phyloP scores from a whole-genome alignment of 768 basidiomycete species.

The Hericium rajendrae region DNA sequence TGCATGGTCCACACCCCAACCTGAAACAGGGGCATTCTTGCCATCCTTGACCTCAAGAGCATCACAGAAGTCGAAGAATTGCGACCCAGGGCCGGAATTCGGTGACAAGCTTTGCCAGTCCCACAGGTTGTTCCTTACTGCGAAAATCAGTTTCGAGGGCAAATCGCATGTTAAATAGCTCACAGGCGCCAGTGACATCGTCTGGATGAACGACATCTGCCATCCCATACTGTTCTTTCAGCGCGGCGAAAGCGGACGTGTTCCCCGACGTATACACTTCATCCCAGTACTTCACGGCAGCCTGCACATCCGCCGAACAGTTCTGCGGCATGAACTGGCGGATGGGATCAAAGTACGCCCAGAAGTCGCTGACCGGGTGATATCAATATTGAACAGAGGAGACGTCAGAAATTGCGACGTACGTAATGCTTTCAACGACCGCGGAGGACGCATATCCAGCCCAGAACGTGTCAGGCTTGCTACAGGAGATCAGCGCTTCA shows the following conservation, averaged over 20 bases:
- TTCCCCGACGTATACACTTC: conserved; percentile 39
- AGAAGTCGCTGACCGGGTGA: conserved; percentile 38
- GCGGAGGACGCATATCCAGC: conserved; percentile 62
- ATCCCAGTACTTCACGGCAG: conserved; percentile 54
- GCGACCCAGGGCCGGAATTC: conserved; percentile 31
- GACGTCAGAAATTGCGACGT: not conserved
- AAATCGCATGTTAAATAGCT: conserved; percentile 9
- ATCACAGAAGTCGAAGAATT: conserved; percentile 57
- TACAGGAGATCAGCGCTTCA: conserved; percentile 15
- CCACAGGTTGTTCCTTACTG: conserved; percentile 41
- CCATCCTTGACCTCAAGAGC: conserved; percentile 57
- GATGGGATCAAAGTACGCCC: conserved; percentile 68
- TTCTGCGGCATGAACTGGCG: conserved; percentile 59
- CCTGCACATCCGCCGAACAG: conserved; percentile 64
- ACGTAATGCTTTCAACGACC: conserved; percentile 52
- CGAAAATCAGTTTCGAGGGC: not conserved
- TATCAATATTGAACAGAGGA: not conserved
- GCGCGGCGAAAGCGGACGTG: conserved; percentile 34
- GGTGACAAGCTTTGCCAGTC: conserved; percentile 63
- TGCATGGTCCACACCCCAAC: conserved; percentile 57
- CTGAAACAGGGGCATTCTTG: conserved; percentile 34
- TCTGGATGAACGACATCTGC: conserved; percentile 47
- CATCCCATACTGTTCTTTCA: conserved; percentile 56
- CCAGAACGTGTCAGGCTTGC: conserved; percentile 50
- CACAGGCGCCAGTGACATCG: conserved; percentile 53